A percentile compares a stretch with the other conserved stretches of the same genome.
phyloP scores from a whole-genome alignment of 257 asterid species.

The Leptodermis oblonga region DNA sequence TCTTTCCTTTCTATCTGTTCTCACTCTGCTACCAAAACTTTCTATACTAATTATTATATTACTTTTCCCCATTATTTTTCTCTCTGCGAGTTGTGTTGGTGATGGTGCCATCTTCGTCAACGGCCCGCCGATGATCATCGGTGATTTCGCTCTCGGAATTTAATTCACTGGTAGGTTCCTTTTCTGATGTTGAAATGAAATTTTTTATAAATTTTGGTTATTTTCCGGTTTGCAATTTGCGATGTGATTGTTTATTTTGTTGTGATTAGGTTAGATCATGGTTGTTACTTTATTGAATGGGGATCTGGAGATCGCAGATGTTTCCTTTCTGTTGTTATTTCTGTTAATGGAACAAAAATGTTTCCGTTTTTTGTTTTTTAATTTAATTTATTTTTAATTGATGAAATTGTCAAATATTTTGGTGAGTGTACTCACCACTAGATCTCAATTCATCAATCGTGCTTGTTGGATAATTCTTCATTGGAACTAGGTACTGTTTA shows the following conservation, averaged over 20 bases:
- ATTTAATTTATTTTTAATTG: no score
- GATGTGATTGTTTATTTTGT: neutral
- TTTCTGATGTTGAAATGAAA: neutral
- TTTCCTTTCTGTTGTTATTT: neutral
- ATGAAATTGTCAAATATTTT: neutral
- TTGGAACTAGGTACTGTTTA: neutral
- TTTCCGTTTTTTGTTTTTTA: neutral
- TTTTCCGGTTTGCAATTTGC: neutral
- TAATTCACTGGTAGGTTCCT: slow-evolving; percentile 29
- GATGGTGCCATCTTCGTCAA: slow-evolving; percentile 36
- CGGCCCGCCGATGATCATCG: slow-evolving; percentile 58
- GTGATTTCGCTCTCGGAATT: slow-evolving; percentile 29
- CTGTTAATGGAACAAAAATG: neutral
- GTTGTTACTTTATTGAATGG: slow-evolving; percentile 5
- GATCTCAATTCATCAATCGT: slow-evolving; percentile 8
- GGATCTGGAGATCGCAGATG: slow-evolving; percentile 15
- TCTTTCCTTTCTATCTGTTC: slow-evolving; percentile 2
- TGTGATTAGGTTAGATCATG: slow-evolving; percentile 3
- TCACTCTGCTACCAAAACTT: slow-evolving; percentile 17
- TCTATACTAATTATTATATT: slow-evolving; percentile 22
- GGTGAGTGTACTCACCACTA: neutral
- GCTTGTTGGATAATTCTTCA: neutral
- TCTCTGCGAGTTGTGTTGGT: slow-evolving; percentile 26
- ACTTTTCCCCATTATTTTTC: slow-evolving; percentile 7
- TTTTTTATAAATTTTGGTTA: neutral